Evolutionary conservation across 371 early-diverging fungal species (phyloP).

Genomic region (Conidiobolus incongruus): DNA sequence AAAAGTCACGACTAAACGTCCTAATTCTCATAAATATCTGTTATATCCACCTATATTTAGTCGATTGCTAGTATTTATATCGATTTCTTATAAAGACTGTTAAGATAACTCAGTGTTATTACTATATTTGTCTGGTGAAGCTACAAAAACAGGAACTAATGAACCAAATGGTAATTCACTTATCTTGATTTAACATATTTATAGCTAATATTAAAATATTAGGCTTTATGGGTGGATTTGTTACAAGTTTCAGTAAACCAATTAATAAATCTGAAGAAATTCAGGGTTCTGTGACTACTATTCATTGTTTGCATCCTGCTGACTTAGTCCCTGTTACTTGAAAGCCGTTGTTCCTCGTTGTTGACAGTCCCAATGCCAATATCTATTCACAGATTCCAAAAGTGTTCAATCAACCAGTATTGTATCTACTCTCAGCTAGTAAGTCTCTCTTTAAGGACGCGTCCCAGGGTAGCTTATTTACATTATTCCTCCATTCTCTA

Average conservation of each 20-base stretch:
- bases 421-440: slow-evolving; percentile 71
- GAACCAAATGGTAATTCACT: background rate
- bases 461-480: slow-evolving; percentile 53
- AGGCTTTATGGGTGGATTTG: slow-evolving; percentile 52
- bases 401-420: slow-evolving; percentile 67
- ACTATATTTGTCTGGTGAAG: slow-evolving; percentile 80
- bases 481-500: slow-evolving; percentile 72
- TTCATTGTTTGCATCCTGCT: slow-evolving; percentile 63
- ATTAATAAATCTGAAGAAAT: slow-evolving; percentile 10
- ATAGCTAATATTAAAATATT: too few relatives aligned
- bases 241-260: slow-evolving; percentile 18
- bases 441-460: slow-evolving; percentile 32
- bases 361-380: slow-evolving; percentile 66
- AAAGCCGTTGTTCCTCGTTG: slow-evolving; percentile 76
- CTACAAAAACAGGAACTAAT: slow-evolving; percentile 17
- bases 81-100: slow-evolving; percentile 80
- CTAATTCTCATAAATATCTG: slow-evolving; percentile 84
- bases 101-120: slow-evolving; percentile 59
- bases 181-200: too few relatives aligned
- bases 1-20: slow-evolving; percentile 10
- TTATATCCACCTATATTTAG: slow-evolving; percentile 72
- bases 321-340: slow-evolving; percentile 83
- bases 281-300: slow-evolving; percentile 16
- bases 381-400: slow-evolving; percentile 27
- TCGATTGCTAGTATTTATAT: slow-evolving; percentile 64